Base-by-base conservation (phyloP, 2,329 filamentous ascomycete species). In the Fusarium hostae region DNA sequence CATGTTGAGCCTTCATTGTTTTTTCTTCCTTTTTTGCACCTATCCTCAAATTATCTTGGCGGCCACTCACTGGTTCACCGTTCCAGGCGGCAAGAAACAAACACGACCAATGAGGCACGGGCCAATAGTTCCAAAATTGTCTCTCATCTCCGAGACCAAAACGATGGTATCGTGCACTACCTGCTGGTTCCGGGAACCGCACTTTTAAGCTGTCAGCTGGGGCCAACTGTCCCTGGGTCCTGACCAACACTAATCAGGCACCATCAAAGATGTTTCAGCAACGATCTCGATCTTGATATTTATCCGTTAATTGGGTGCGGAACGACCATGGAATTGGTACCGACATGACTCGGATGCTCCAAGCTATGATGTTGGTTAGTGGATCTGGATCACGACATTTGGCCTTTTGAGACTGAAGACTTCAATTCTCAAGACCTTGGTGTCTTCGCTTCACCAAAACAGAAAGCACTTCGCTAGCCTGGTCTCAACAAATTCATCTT, bases 281-380 rank as follows among this genome's bases (percentile, higher is more conserved):
- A 63, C 40, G 26, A 68, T 68, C 64, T 68, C 50, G 64, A 68
- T 63, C 57, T 41, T 20, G 15, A 57, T 63, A 55, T 67, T 66
- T 43, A 32, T 37, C 28, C 39, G 39, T 45, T 24, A 50, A 10
- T 22, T 34, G 22, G 54, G 35, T 26, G 65, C 65, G 65, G 65
- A 68, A 68, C 50, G 20, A 13, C 44, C 34, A 63, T 57, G 44
- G 57, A 44, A 68, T 56, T 61, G 54, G 30, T 35, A 39, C 56
- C 39, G 51, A 20, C 51, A 70, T 59, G 57, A 40, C 69, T 66
- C 56, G 47, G 30, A 41, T 28, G 24, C 20, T 32, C 37, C 34
- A 45, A 50, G 44, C 44, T 45, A 57, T 39, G 40, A 64, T 39
- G 48, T 48, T 41, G 34, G 41, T 13, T 32, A 58, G 26, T 34